Evolutionary conservation across 352 stramenopile species (phyloP).

Genomic region (Pythium angustatum): DNA sequence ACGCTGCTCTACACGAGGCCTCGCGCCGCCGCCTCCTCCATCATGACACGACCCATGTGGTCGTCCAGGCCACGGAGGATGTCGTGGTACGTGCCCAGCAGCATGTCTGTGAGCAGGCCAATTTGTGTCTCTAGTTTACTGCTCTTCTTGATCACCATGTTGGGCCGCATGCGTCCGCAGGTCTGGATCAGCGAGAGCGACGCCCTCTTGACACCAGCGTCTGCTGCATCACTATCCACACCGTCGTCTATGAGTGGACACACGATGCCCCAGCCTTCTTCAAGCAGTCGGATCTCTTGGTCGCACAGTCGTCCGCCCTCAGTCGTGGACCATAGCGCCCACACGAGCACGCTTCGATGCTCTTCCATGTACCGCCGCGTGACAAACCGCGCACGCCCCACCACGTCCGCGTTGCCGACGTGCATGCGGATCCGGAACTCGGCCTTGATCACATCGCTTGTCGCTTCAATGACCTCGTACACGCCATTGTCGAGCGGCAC

Average conservation of each 20-base stretch:
- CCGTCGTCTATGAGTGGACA: background rate
- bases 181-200: background rate
- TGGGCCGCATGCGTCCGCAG: constrained; percentile 3
- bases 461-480: constrained; percentile 14
- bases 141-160: background rate
- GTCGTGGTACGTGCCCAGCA: constrained; percentile 16
- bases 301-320: background rate
- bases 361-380: constrained; percentile 4
- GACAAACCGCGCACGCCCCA: background rate
- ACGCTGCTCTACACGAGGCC: too few relatives aligned
- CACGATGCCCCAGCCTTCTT: constrained; percentile 13
- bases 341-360: constrained; percentile 4
- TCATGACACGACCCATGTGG: constrained; percentile 9
- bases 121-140: constrained; percentile 6
- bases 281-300: constrained; percentile 1
- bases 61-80: constrained; percentile 7
- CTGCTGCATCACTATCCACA: too few relatives aligned
- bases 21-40: constrained; percentile 17
- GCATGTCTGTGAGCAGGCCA: constrained; percentile 13
- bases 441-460: background rate
- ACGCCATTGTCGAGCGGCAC: constrained; percentile 7
- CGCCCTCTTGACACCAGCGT: background rate
- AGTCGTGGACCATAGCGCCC: constrained; percentile 5
- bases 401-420: background rate
- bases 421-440: constrained; percentile 2